These are phyloP conservation scores for Fusarium sp. DNA, from an alignment of 2,329 filamentous ascomycete genomes.

Conservation along the genomic window DNA sequence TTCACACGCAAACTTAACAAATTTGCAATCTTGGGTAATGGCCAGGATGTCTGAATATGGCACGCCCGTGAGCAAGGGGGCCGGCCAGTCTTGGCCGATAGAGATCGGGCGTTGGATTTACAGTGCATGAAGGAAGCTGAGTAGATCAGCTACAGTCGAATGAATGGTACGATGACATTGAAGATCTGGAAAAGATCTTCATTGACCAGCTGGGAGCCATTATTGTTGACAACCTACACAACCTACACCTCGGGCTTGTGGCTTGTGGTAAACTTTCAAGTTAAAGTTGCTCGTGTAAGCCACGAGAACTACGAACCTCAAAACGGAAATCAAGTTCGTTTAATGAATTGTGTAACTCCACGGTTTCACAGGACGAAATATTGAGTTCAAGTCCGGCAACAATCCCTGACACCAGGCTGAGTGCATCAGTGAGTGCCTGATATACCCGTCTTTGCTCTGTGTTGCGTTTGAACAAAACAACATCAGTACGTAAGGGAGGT, in stretches of 20 bases:
- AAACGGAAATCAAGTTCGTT: neutral
- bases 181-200: neutral
- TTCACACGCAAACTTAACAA: neutral
- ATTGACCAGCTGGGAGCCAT: neutral
- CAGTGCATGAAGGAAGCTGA: constrained; percentile 7
- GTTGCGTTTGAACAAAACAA: neutral
- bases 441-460: neutral
- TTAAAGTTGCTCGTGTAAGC: neutral
- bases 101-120: constrained; percentile 27
- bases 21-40: constrained; percentile 5
- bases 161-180: constrained; percentile 15
- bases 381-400: neutral
- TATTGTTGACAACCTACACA: neutral
- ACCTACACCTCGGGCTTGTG: neutral
- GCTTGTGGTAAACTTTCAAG: neutral
- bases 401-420: neutral
- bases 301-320: neutral
- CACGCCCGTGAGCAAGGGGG: neutral
- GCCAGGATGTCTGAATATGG: constrained; percentile 8
- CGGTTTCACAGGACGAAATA: constrained; percentile 8
- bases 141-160: constrained; percentile 7
- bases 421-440: neutral
- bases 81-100: constrained; percentile 6
- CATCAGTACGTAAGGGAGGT: neutral
- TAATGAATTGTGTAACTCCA: constrained; percentile 10